Conservation (phyloP, 1,139 yeast species). For the Suhomyces wounanorum region DNA sequence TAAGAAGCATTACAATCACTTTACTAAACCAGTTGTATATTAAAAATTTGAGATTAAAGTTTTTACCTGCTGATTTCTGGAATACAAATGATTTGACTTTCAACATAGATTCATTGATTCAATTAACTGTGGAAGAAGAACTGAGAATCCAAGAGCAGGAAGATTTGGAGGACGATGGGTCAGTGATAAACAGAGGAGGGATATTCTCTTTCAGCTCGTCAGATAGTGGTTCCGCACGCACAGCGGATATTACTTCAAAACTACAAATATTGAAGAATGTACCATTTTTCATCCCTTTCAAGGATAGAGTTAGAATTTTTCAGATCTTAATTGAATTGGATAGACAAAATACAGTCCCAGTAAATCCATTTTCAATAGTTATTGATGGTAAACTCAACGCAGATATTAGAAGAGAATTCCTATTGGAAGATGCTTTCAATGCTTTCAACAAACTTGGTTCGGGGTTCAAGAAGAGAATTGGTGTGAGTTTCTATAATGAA, state of each 20-base stretch:
- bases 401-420: slow-evolving; percentile 63
- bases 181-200: not conserved
- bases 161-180: slow-evolving; percentile 11
- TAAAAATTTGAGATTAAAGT: slow-evolving; percentile 66
- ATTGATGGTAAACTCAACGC: slow-evolving; percentile 40
- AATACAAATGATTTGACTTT: slow-evolving; percentile 31
- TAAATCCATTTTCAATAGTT: slow-evolving; percentile 19
- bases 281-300: slow-evolving; percentile 82
- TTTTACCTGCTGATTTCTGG: slow-evolving; percentile 64
- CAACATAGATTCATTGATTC: slow-evolving; percentile 33
- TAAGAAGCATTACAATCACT: slow-evolving; percentile 46
- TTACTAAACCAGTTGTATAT: slow-evolving; percentile 69
- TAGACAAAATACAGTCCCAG: slow-evolving; percentile 26
- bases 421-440: slow-evolving; percentile 74
- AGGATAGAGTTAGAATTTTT: slow-evolving; percentile 70
- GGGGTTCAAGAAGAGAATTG: slow-evolving; percentile 58
- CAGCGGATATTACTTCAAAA: slow-evolving; percentile 18
- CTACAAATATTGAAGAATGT: slow-evolving; percentile 58
- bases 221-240: not conserved
- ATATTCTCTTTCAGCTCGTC: not conserved
- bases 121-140: slow-evolving; percentile 44
- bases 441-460: slow-evolving; percentile 47
- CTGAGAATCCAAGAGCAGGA: slow-evolving; percentile 19
- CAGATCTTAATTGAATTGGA: slow-evolving; percentile 64
- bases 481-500: slow-evolving; percentile 68